A percentile compares a stretch with the other conserved stretches of the same genome.
Evolutionary conservation across 805 yeast genomes (phyloP).

Genomic region (Barnettozyma botsteinii): DNA sequence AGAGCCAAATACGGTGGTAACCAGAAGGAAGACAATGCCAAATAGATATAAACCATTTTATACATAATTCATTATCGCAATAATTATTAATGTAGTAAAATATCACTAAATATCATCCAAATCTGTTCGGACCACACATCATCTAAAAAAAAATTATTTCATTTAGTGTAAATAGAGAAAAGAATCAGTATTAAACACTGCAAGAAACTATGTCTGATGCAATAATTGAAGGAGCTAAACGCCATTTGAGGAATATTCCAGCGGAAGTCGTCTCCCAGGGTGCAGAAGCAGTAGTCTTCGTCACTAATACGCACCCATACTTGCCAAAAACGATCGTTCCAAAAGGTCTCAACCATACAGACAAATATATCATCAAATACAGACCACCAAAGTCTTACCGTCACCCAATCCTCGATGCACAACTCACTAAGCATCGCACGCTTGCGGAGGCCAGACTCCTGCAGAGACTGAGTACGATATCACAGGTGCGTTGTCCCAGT

Average conservation of each 20-base stretch:
- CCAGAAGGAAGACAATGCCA: constrained; percentile 30
- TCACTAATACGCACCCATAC: constrained; percentile 63
- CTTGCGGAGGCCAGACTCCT: constrained; percentile 78
- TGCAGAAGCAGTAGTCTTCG: constrained; percentile 82
- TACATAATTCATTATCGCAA: background rate
- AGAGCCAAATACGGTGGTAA: constrained; percentile 81
- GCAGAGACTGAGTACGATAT: constrained; percentile 40
- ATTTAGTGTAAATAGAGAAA: too few species aligned
- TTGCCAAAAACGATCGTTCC: constrained; percentile 27
- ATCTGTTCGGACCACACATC: too few species aligned
- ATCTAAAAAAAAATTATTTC: background rate
- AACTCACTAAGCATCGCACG: constrained; percentile 75
- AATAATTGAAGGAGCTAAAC: constrained; percentile 38
- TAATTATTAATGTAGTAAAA: too few species aligned
- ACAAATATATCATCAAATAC: constrained; percentile 63
- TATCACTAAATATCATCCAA: too few species aligned
- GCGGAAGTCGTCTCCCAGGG: constrained; percentile 70
- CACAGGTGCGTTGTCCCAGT: constrained; percentile 63
- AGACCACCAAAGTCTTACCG: constrained; percentile 90
- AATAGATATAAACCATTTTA: background rate
- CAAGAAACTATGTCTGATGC: constrained; percentile 55
- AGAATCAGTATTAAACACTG: too few species aligned
- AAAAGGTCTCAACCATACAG: constrained; percentile 17
- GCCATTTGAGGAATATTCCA: constrained; percentile 43
- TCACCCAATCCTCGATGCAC: constrained; percentile 73